These are phyloP conservation scores for Colletotrichum truncatum DNA, from an alignment of 2,329 filamentous ascomycete species.

Conservation along the genomic window DNA sequence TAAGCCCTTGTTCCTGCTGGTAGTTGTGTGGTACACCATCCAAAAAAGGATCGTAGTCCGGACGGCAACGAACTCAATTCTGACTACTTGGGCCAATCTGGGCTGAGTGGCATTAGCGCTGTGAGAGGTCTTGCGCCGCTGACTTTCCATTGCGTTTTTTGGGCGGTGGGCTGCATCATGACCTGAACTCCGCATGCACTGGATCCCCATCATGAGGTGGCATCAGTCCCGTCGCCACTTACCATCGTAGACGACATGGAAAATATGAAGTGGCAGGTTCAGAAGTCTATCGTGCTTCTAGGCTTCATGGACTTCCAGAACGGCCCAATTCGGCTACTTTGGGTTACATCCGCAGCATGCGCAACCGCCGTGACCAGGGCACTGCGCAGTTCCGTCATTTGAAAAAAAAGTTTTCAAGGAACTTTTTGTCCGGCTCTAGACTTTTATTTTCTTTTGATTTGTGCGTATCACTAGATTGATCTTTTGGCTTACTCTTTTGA, in stretches of 20 bases:
- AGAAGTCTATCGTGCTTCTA: too few relatives aligned
- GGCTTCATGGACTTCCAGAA: too few relatives aligned
- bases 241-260: neutral
- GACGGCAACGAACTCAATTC: slow-evolving; percentile 16
- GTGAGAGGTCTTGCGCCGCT: neutral
- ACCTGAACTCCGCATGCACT: neutral
- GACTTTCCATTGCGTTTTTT: neutral
- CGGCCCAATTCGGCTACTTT: too few relatives aligned
- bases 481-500: too few relatives aligned
- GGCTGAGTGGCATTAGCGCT: neutral
- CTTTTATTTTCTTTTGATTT: too few relatives aligned
- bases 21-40: slow-evolving; percentile 17
- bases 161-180: neutral
- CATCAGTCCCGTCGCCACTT: neutral
- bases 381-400: neutral
- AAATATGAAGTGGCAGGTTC: too few relatives aligned
- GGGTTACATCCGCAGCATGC: neutral
- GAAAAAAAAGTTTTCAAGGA: neutral
- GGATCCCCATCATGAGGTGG: neutral
- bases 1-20: slow-evolving; percentile 1
- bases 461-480: too few relatives aligned
- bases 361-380: neutral
- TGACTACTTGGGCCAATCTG: slow-evolving; percentile 1
- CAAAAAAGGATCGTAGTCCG: slow-evolving; percentile 19
- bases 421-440: slow-evolving; percentile 37